Conservation (phyloP, 208 protist genomes). For the Wallacemonas sp. region DNA sequence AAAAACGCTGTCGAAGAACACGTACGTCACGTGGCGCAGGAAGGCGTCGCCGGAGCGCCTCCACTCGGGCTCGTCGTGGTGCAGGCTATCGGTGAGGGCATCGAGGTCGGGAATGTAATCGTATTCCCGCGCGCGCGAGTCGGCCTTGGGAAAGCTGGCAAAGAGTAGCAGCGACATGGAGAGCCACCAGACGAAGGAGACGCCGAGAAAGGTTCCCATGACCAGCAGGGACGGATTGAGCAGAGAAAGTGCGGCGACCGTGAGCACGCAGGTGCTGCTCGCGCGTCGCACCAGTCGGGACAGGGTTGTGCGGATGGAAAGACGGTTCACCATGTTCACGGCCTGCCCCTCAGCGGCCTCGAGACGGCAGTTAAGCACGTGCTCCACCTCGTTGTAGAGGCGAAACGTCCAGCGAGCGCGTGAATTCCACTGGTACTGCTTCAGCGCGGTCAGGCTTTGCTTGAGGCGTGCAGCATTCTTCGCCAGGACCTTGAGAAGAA, state of each 20-base stretch:
- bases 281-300: slow-evolving; percentile 56
- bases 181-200: slow-evolving; percentile 80
- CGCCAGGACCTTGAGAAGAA: slow-evolving; percentile 60
- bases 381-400: slow-evolving; percentile 84
- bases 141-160: slow-evolving; percentile 41
- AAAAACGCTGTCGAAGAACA: slow-evolving; percentile 50
- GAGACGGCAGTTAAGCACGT: slow-evolving; percentile 65
- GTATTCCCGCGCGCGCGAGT: slow-evolving; percentile 71
- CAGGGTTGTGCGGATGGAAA: slow-evolving; percentile 51
- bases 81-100: slow-evolving; percentile 43
- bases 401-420: slow-evolving; percentile 71
- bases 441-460: slow-evolving; percentile 53
- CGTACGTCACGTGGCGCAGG: slow-evolving; percentile 44
- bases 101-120: slow-evolving; percentile 57
- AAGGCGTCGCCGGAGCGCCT: slow-evolving; percentile 62
- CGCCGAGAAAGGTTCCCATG: slow-evolving; percentile 45
- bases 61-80: slow-evolving; percentile 64
- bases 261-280: slow-evolving; percentile 55
- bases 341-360: slow-evolving; percentile 45
- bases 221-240: slow-evolving; percentile 77
- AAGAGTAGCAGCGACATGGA: slow-evolving; percentile 58
- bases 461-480: slow-evolving; percentile 74
- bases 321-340: slow-evolving; percentile 45
- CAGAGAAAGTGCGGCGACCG: slow-evolving; percentile 55
- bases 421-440: slow-evolving; percentile 59